Conservation (phyloP, 78 protist species). For the Corallochytrium limacisporum region DNA sequence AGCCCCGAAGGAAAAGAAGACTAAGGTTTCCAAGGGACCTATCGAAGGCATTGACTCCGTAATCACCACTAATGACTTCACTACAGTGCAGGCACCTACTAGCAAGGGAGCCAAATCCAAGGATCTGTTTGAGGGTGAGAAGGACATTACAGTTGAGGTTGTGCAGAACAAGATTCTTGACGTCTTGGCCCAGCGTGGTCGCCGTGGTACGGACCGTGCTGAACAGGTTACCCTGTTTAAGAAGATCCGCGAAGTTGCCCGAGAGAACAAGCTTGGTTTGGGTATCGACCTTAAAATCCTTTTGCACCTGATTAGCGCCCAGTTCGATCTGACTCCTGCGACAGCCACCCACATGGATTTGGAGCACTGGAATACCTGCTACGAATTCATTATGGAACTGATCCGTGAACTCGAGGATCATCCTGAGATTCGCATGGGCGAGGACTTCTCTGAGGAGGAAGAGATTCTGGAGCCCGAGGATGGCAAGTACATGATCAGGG, state of each 20-base stretch:
- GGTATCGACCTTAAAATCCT: slow-evolving; percentile 16
- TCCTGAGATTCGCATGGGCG: background rate
- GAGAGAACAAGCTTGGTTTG: slow-evolving; percentile 19
- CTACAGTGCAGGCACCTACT: background rate
- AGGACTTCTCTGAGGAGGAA: background rate
- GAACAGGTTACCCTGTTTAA: slow-evolving; percentile 27
- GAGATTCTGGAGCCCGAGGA: background rate
- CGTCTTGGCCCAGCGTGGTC: background rate
- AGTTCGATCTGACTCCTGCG: slow-evolving; percentile 31
- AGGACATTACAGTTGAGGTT: background rate
- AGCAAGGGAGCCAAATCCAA: background rate
- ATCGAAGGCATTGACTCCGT: background rate
- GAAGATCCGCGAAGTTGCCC: background rate
- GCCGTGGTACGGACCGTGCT: slow-evolving; percentile 2
- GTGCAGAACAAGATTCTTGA: background rate
- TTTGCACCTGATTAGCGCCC: slow-evolving; percentile 31
- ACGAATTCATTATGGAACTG: background rate
- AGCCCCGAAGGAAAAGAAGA: background rate
- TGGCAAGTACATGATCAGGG: slow-evolving; percentile 6
- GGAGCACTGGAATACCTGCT: slow-evolving; percentile 25
- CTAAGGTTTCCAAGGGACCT: background rate
- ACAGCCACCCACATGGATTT: slow-evolving; percentile 23
- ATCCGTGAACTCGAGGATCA: background rate
- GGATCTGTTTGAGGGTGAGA: background rate
- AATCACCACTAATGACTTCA: background rate